These are phyloP conservation scores for Cutaneotrichosporon sp. DNA, from an alignment of 1,284 basidiomycete species.

Conservation along the genomic window DNA sequence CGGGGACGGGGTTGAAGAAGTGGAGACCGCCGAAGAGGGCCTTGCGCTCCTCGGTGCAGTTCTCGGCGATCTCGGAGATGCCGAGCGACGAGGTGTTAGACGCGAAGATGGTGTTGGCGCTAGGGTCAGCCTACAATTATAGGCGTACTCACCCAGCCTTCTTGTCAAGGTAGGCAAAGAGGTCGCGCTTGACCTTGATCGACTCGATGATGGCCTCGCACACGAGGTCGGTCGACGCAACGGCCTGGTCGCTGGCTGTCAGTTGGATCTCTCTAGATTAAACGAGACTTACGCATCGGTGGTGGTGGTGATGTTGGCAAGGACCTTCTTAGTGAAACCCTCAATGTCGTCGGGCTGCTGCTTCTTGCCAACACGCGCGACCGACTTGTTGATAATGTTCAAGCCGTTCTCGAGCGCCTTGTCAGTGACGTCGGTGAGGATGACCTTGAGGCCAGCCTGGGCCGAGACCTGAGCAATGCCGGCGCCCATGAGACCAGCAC, in stretches of 20 bases:
- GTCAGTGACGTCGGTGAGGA: conserved; percentile 54
- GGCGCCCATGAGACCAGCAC: conserved; percentile 58
- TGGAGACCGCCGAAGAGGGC: conserved; percentile 58
- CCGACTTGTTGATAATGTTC: conserved; percentile 59
- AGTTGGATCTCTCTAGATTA: neutral
- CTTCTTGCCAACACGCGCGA: conserved; percentile 58
- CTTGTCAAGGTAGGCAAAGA: conserved; percentile 58
- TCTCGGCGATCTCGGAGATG: conserved; percentile 58
- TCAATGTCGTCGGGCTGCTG: conserved; percentile 55
- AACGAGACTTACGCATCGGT: conserved; percentile 54
- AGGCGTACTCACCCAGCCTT: conserved; percentile 53
- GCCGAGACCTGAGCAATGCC: conserved; percentile 58
- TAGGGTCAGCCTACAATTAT: neutral
- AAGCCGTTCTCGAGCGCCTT: conserved; percentile 56
- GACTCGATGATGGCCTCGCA: conserved; percentile 63
- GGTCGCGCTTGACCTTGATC: conserved; percentile 59
- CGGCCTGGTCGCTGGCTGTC: conserved; percentile 50
- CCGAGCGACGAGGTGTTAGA: conserved; percentile 60
- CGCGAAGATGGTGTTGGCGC: conserved; percentile 55
- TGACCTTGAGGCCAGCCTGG: conserved; percentile 54
- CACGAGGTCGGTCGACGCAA: conserved; percentile 57
- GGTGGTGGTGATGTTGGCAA: conserved; percentile 56
- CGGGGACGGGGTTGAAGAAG: conserved; percentile 58
- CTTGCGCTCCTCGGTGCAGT: conserved; percentile 47
- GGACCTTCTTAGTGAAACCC: conserved; percentile 50